phyloP scores from a whole-genome alignment of 83 land plant species.

The Isoetes engelmannii region DNA sequence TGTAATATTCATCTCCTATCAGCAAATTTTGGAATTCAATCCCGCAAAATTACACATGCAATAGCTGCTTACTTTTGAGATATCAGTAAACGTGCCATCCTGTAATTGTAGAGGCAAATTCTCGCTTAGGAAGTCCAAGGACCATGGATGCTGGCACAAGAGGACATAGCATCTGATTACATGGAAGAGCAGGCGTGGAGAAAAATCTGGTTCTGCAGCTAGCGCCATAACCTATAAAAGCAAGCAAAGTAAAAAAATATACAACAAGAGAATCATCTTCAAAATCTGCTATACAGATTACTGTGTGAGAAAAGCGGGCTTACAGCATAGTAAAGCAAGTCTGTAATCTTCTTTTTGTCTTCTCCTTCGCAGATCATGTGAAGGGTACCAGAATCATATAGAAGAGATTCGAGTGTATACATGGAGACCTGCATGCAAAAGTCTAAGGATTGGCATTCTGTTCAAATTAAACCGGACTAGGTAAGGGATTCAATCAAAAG shows the following conservation, averaged over 20 bases:
- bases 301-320: too few species aligned
- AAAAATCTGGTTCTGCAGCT: conserved; percentile 34
- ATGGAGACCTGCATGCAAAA: too few species aligned
- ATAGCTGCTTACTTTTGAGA: conserved; percentile 20
- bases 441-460: too few species aligned
- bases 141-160: conserved; percentile 37
- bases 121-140: conserved; percentile 7
- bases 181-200: conserved; percentile 54
- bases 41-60: neutral
- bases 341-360: too few species aligned
- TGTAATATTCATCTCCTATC: conserved; percentile 2
- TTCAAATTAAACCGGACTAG: too few species aligned
- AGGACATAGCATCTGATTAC: conserved; percentile 41
- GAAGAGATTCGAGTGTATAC: too few species aligned
- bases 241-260: neutral
- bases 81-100: conserved; percentile 22
- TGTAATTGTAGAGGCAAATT: conserved; percentile 20
- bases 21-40: neutral
- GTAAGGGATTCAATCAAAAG: too few species aligned
- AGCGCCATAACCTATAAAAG: conserved; percentile 27
- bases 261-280: too few species aligned
- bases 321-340: too few species aligned
- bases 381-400: too few species aligned
- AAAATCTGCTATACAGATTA: too few species aligned
- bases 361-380: too few species aligned